phyloP scores from a whole-genome alignment of 208 protist species.

The Wallacemonas sp. region DNA sequence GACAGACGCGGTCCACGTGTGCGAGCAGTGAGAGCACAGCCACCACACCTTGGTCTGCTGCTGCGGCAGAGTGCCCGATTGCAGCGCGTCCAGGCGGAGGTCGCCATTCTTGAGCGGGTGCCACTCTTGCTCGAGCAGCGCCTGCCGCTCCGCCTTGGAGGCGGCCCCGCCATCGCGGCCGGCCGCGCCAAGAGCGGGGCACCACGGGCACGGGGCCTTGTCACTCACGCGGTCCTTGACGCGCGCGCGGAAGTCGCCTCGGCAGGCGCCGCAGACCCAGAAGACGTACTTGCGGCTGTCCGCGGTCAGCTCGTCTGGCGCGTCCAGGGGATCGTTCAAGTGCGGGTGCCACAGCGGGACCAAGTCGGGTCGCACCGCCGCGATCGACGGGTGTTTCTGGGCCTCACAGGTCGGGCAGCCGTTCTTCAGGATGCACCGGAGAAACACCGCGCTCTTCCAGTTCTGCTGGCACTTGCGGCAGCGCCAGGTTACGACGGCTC shows the following conservation, averaged over 20 bases:
- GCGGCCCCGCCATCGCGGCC: slow-evolving; percentile 37
- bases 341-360: slow-evolving; percentile 57
- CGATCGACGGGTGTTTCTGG: slow-evolving; percentile 32
- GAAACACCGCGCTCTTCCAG: slow-evolving; percentile 73
- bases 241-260: slow-evolving; percentile 55
- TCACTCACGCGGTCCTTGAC: slow-evolving; percentile 65
- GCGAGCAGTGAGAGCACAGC: slow-evolving; percentile 70
- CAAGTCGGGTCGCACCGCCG: slow-evolving; percentile 40
- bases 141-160: neutral
- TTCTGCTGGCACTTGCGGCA: slow-evolving; percentile 51
- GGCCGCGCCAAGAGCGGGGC: slow-evolving; percentile 20
- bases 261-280: slow-evolving; percentile 65
- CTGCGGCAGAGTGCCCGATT: slow-evolving; percentile 26
- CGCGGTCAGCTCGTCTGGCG: slow-evolving; percentile 36
- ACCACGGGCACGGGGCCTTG: slow-evolving; percentile 63
- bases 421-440: slow-evolving; percentile 69
- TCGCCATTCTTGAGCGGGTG: slow-evolving; percentile 86
- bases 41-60: slow-evolving; percentile 78
- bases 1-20: slow-evolving; percentile 78
- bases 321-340: slow-evolving; percentile 71
- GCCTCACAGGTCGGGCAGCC: slow-evolving; percentile 62
- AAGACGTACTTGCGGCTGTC: slow-evolving; percentile 45
- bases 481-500: slow-evolving; percentile 53
- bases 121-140: slow-evolving; percentile 65
- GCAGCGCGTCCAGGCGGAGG: slow-evolving; percentile 57